Percentiles rank a stretch among this genome's conserved stretches.
phyloP scores from a whole-genome alignment of 805 yeast genomes.

The Candida multigemmis region DNA sequence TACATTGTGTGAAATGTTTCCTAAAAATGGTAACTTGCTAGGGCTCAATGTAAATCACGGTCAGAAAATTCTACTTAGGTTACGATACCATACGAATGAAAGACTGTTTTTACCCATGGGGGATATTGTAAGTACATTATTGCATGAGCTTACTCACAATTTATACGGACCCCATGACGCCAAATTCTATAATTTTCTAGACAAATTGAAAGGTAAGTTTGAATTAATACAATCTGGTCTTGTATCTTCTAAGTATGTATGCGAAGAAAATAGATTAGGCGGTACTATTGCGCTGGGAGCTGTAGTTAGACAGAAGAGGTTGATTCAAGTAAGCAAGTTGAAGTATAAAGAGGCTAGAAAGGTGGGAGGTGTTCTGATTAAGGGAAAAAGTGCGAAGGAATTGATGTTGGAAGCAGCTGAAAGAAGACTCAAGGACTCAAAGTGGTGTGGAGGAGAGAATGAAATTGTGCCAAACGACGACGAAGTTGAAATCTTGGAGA shows the following conservation, averaged over 20 bases:
- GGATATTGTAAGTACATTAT: slow-evolving; percentile 68
- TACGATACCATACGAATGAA: slow-evolving; percentile 51
- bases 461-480: slow-evolving; percentile 32
- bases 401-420: slow-evolving; percentile 56
- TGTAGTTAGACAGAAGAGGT: no score
- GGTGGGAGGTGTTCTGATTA: slow-evolving; percentile 10
- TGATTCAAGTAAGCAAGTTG: no score
- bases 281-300: slow-evolving; percentile 9
- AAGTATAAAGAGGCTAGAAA: slow-evolving; percentile 31
- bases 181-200: slow-evolving; percentile 56
- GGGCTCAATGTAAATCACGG: slow-evolving; percentile 85
- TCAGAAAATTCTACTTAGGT: slow-evolving; percentile 56
- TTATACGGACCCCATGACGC: slow-evolving; percentile 72
- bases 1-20: slow-evolving; percentile 71
- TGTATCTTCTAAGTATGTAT: slow-evolving; percentile 39
- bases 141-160: slow-evolving; percentile 86
- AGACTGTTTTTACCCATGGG: slow-evolving; percentile 52
- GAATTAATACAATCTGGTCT: slow-evolving; percentile 32
- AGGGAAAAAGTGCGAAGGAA: slow-evolving; percentile 20
- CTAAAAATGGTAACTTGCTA: slow-evolving; percentile 52
- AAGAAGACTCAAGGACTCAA: slow-evolving; percentile 43
- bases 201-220: slow-evolving; percentile 47
- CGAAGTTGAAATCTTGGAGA: slow-evolving; percentile 32
- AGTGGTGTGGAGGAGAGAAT: slow-evolving; percentile 31
- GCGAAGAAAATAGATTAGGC: slow-evolving; percentile 42